Conservation (phyloP, 768 basidiomycete genomes). For the Lactarius tabidus region DNA sequence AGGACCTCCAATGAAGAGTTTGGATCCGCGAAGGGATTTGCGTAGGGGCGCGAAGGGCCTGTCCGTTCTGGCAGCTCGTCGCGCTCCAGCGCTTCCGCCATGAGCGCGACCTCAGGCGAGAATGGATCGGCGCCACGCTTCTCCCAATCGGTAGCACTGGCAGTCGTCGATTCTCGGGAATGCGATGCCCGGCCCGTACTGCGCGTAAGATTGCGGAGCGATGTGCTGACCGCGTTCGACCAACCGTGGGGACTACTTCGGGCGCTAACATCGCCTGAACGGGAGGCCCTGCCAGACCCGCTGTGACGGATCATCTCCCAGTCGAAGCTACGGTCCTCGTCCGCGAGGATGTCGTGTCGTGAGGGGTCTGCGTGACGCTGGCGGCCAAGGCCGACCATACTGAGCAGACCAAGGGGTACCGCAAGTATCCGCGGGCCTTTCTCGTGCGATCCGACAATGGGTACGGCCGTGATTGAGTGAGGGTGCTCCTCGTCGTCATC, state of each 20-base stretch:
- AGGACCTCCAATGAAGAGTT: background rate
- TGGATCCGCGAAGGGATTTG: conserved; percentile 42
- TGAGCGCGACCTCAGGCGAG: conserved; percentile 41
- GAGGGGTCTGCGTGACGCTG: conserved; percentile 23
- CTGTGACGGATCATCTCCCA: conserved; percentile 29
- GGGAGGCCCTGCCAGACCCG: conserved; percentile 25
- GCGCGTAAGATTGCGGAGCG: conserved; percentile 19
- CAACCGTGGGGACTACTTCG: conserved; percentile 12
- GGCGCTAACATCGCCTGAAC: conserved; percentile 4
- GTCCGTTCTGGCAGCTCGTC: conserved; percentile 13
- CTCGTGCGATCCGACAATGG: conserved; percentile 23
- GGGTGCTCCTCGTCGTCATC: conserved; percentile 36
- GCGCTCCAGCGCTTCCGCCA: conserved; percentile 24
- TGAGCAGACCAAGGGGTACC: conserved; percentile 30
- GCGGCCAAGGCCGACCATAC: conserved; percentile 33
- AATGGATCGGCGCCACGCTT: conserved; percentile 41
- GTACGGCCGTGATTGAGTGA: conserved; percentile 30
- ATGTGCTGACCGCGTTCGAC: conserved; percentile 23
- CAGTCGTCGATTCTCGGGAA: conserved; percentile 10
- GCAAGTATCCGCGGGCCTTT: conserved; percentile 25
- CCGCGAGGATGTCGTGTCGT: conserved; percentile 71
- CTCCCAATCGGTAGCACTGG: conserved; percentile 24
- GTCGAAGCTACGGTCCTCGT: conserved; percentile 56
- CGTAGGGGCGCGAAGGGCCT: conserved; percentile 34
- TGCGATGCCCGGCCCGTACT: conserved; percentile 5